phyloP scores from a whole-genome alignment of 2,329 filamentous ascomycete species.

The Verticillium zaregamsianum region DNA sequence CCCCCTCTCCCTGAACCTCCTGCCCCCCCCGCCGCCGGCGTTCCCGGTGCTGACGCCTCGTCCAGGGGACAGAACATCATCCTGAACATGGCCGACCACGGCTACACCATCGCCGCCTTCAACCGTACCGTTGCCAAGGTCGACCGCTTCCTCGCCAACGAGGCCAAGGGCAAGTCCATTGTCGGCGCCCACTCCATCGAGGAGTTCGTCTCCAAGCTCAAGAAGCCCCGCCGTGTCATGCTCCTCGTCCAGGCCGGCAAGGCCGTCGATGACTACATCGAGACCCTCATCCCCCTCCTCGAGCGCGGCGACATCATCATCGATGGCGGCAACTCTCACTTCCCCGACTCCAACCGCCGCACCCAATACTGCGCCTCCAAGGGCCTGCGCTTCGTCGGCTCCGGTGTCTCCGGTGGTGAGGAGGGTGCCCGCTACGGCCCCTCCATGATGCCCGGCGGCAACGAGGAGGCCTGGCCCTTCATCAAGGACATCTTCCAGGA shows the following conservation, averaged over 20 bases:
- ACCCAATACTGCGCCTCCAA: constrained; percentile 82
- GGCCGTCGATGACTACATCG: constrained; percentile 98
- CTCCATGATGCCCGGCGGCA: constrained; percentile 97
- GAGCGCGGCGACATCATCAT: constrained; percentile 96
- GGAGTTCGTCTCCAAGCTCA: constrained; percentile 95
- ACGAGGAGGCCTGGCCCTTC: constrained; percentile 95
- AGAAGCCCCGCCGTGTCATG: constrained; percentile 96
- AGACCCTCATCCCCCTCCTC: constrained; percentile 80
- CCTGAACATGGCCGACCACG: constrained; percentile 83
- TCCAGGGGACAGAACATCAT: constrained; percentile 77
- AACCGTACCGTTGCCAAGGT: constrained; percentile 99
- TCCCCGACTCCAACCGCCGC: constrained; percentile 97
- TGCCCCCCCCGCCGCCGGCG: neutral
- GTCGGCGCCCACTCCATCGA: constrained; percentile 89
- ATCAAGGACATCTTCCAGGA: constrained; percentile 99
- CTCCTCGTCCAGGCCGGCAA: constrained; percentile 97
- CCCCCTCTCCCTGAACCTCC: constrained; percentile 9
- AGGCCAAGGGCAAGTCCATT: constrained; percentile 93
- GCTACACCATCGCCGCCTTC: constrained; percentile 96
- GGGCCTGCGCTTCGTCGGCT: constrained; percentile 93
- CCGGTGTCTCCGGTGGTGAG: constrained; percentile 97
- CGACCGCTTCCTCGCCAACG: constrained; percentile 86
- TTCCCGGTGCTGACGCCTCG: constrained; percentile 11
- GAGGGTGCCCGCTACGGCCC: constrained; percentile 97
- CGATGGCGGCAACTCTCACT: constrained; percentile 98